Evolutionary conservation across 2,329 filamentous ascomycete genomes (phyloP).

Genomic region (Mycosphaerelloides madeirae): DNA sequence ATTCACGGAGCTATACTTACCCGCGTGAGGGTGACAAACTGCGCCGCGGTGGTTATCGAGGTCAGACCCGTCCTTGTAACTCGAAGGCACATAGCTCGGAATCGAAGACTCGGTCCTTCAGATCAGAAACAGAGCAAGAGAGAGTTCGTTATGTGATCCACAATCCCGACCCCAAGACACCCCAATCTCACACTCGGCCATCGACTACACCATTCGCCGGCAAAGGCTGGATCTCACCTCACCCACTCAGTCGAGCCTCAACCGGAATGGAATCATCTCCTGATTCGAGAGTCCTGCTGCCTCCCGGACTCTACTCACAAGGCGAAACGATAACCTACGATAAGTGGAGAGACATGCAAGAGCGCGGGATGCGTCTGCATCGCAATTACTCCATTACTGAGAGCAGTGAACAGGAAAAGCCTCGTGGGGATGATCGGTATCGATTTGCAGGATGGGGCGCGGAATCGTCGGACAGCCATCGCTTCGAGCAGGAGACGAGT

Average conservation of each 20-base stretch:
- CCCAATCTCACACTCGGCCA: no score
- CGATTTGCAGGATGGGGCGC: conserved; percentile 14
- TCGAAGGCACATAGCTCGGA: not conserved
- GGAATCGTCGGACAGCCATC: not conserved
- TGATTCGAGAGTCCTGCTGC: conserved; percentile 23
- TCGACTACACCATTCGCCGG: conserved; percentile 21
- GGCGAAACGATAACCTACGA: conserved; percentile 26
- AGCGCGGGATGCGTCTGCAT: conserved; percentile 12
- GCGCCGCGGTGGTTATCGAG: no score
- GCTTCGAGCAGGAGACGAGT: not conserved
- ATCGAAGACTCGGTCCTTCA: not conserved
- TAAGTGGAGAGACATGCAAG: conserved; percentile 26
- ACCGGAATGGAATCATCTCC: conserved; percentile 17
- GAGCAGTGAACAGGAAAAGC: conserved; percentile 13
- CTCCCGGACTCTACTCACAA: conserved; percentile 11
- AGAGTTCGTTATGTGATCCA: no score
- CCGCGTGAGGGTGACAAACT: no score
- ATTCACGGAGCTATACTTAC: no score
- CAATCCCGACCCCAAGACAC: no score
- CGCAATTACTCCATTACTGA: conserved; percentile 21
- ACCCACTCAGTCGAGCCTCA: conserved; percentile 26
- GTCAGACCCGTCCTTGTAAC: no score
- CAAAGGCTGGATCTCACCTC: conserved; percentile 32
- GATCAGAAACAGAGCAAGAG: no score
- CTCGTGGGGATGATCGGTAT: conserved; percentile 13